Evolutionary conservation across 2,329 filamentous ascomycete species (phyloP), one percentile per base, ranked within the genome.

Genomic region (Colletotrichum sp.): DNA sequence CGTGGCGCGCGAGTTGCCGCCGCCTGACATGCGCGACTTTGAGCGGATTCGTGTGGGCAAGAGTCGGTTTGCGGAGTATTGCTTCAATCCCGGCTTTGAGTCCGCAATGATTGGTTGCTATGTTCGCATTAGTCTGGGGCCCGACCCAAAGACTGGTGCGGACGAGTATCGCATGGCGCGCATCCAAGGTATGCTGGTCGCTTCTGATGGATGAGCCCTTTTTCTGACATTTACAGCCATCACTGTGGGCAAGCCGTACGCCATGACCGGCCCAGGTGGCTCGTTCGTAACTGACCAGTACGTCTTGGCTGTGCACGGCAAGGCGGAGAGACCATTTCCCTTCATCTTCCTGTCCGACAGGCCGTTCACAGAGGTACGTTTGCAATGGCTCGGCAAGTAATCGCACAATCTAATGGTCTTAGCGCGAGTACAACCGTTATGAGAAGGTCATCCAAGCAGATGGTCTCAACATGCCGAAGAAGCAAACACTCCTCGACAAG

Each of bases 41-140:
- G 94, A 99, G 82, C 92, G 95, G 67, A 92, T 96, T 69, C 92
- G 95, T 73, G 91, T 99, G 74, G 95, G 96, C 66, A 92, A 97
- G 77, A 94, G 92, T 79, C 94, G 96, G 81, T 98, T 99, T 83
- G 94, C 94, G 8, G 93, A 96, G 81, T 94, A 98, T 71, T 98
- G 96, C 88, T 98, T 98, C 87, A 96, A 96, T 79, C 97, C 97
- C 13, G 93, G 93, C 6, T 98, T 99, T 79, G 94, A 98, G 72
- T 87, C 94, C 10, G 90, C 94, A 34, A 94, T 98, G 80, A 92
- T 89, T 18, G 95, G 95, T 67, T 98, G 96, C 84, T 99, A 94
- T 83, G 93, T 94, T 48, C 94, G 97, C 67, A 92, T 99, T 78
- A 94, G 93, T 77, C 92, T 98, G 72, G 96, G 96, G 1, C 90